Evolutionary conservation across 1,284 basidiomycete species (phyloP), one percentile per base, ranked within the genome.

Genomic region (Ceratobasidium papillatum): DNA sequence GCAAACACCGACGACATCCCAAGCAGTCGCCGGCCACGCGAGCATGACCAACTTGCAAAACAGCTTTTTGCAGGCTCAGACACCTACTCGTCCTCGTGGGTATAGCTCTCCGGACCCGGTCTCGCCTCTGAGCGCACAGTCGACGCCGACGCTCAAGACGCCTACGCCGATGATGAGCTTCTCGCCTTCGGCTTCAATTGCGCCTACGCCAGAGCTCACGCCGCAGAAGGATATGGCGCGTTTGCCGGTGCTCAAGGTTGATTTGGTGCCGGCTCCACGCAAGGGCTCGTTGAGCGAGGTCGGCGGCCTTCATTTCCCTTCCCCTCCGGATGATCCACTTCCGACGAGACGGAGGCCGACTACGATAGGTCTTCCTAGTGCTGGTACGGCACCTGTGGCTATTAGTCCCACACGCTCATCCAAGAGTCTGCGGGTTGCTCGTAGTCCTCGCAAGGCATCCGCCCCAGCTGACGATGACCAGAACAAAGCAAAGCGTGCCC

Each of bases 191-290:
- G 68, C 68, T 22, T 71, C 68, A 19, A 71, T 71, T 14, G 68
- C 68, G 7, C 68, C 68, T 30, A 71, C 68, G 11, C 68, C 68
- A 9, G 68, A 71, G n/a, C 68, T 71, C 36, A 71, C 68, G 3
- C 68, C 68, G 2, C 56, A 59, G 19, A 71, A 71, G 43, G 56
- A 54, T 17, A 22, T 54, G 27, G 25, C 36, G n/a, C 14, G 25
- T 36, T 36, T 61, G 27, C 66, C 62, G 27, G 14, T 51, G n/a
- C 25, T 64, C 62, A 64, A 64, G 62, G 62, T 64, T 11, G 45
- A 64, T n/a, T 30, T 47, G 27, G 45, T 41, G 1, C 68, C 64
- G 30, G 38, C 14, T 58, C 32, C 32, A 3, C 49, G 68, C 27
- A 59, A 59, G 22, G 32, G 19, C 17, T 61, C 68, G 25, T 22